phyloP scores from a whole-genome alignment of 129 eudicot species.

The Gnaphalium uliginosum region DNA sequence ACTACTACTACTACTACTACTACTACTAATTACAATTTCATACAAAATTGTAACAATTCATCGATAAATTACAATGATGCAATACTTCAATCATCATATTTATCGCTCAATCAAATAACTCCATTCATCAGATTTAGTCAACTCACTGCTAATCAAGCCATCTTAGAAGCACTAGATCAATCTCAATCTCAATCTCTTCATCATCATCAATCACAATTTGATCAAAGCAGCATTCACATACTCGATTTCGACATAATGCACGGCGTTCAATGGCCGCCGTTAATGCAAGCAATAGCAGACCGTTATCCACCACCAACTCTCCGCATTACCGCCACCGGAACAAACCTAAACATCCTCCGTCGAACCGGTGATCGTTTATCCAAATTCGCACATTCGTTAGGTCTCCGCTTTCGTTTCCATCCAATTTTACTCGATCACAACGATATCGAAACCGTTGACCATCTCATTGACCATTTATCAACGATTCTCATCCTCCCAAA shows the following conservation, averaged over 20 bases:
- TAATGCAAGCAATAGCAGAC: constrained; percentile 78
- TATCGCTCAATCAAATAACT: constrained; percentile 75
- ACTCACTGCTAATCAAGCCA: constrained; percentile 93
- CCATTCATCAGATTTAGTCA: constrained; percentile 82
- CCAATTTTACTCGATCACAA: constrained; percentile 36
- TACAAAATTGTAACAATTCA: neutral
- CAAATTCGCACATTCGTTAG: constrained; percentile 66
- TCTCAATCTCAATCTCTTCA: neutral
- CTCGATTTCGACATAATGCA: constrained; percentile 85
- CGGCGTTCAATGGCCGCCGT: constrained; percentile 96
- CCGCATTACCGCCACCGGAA: constrained; percentile 73
- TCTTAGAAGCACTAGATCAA: constrained; percentile 60
- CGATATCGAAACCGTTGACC: constrained; percentile 30
- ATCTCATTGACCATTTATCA: constrained; percentile 29
- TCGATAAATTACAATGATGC: constrained; percentile 8
- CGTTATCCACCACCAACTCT: constrained; percentile 52
- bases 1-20: neutral
- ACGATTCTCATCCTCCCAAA: constrained; percentile 37
- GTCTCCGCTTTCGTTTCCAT: constrained; percentile 68
- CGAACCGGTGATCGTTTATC: constrained; percentile 79
- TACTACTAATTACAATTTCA: neutral
- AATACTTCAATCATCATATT: constrained; percentile 58
- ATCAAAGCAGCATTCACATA: constrained; percentile 57
- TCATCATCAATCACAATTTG: constrained; percentile 3
- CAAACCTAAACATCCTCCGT: constrained; percentile 47